Conservation (phyloP, 1,284 basidiomycete species). For the Trametes versicolor region DNA sequence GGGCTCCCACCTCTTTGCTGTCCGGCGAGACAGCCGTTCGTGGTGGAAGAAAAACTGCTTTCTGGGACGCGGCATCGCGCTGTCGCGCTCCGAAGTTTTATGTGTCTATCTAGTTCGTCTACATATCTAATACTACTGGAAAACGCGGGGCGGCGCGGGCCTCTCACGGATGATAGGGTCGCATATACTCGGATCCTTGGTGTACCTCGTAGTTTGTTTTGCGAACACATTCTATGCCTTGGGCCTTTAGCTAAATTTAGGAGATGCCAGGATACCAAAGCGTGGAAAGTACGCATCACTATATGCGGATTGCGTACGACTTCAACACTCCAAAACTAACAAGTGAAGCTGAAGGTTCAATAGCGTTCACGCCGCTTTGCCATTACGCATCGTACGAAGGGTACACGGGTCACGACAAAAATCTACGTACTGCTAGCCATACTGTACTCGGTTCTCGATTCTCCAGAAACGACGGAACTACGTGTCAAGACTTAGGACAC, state of each 20-base stretch:
- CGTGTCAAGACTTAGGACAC: not conserved
- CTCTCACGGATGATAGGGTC: slow-evolving; percentile 20
- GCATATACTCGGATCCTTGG: slow-evolving; percentile 12
- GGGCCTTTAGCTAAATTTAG: no score
- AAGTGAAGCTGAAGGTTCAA: not conserved
- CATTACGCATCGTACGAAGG: slow-evolving; percentile 1
- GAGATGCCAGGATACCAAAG: no score
- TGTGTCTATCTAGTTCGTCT: not conserved
- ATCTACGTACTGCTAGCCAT: not conserved
- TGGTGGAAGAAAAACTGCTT: not conserved
- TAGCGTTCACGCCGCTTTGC: not conserved
- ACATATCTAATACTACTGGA: slow-evolving; percentile 10
- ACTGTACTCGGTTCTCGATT: not conserved
- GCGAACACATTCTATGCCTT: slow-evolving; percentile 6
- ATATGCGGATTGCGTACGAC: no score
- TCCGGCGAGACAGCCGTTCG: no score
- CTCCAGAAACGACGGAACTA: no score
- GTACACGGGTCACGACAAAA: not conserved
- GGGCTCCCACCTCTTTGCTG: not conserved
- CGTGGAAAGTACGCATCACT: no score
- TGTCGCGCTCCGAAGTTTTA: not conserved
- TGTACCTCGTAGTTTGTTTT: slow-evolving; percentile 3
- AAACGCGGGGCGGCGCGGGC: slow-evolving; percentile 8
- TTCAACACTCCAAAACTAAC: no score
- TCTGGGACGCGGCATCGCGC: not conserved